phyloP scores from a whole-genome alignment of 768 basidiomycete species.

The Rhodotorula paludigena region DNA sequence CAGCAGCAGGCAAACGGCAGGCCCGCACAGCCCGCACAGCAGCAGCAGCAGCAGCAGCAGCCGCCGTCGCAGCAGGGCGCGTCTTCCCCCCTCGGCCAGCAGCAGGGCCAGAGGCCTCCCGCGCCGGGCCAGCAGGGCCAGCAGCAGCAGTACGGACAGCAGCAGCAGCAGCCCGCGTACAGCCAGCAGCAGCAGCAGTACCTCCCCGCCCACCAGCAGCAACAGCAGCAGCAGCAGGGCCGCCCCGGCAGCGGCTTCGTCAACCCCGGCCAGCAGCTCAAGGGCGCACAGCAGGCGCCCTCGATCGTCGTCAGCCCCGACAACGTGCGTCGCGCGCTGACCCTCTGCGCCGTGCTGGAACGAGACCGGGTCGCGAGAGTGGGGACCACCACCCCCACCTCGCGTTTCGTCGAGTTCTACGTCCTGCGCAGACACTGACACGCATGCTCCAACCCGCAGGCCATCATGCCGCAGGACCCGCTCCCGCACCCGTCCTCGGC shows the following conservation, averaged over 20 bases:
- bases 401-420: too few species aligned
- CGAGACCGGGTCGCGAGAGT: too few species aligned
- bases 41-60: background rate
- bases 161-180: background rate
- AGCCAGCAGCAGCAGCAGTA: background rate
- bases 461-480: constrained; percentile 50
- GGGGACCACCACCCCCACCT: too few species aligned
- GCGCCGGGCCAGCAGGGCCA: background rate
- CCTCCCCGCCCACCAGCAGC: background rate
- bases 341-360: background rate
- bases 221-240: background rate
- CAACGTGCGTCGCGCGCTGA: constrained; percentile 8
- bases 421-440: background rate
- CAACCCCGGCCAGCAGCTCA: constrained; percentile 15
- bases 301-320: constrained; percentile 33
- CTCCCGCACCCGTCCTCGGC: constrained; percentile 48
- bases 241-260: constrained; percentile 19
- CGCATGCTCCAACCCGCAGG: constrained; percentile 15
- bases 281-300: constrained; percentile 12
- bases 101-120: too few species aligned
- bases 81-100: background rate
- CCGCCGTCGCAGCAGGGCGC: background rate
- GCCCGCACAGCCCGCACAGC: background rate
- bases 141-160: constrained; percentile 2
- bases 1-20: constrained; percentile 34